Conservation (phyloP, 768 basidiomycete species). For the Suillus decipiens region DNA sequence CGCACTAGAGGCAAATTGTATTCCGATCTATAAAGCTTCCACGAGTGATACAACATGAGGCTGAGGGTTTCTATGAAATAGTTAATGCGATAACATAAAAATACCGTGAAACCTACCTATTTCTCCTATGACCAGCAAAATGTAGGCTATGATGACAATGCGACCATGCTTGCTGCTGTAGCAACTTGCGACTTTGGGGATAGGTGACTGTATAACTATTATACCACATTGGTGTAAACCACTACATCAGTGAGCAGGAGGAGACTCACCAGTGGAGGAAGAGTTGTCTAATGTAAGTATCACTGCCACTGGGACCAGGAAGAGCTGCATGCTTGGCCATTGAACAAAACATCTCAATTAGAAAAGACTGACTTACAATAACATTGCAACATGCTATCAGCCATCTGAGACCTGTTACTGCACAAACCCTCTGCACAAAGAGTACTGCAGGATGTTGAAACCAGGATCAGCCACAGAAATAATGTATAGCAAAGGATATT, state of each 20-base stretch:
- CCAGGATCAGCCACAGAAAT: neutral
- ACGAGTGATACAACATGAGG: neutral
- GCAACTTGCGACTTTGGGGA: neutral
- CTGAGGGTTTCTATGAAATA: neutral
- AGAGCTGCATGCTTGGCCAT: neutral
- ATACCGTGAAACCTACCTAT: neutral
- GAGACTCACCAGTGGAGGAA: neutral
- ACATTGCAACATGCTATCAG: neutral
- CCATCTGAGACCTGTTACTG: too few species aligned
- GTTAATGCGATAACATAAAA: neutral
- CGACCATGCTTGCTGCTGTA: neutral
- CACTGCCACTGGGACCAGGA: neutral
- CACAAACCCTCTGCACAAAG: neutral
- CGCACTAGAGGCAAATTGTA: neutral
- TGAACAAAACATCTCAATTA: neutral
- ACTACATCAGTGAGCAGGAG: neutral
- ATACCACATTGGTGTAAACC: neutral
- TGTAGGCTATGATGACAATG: neutral
- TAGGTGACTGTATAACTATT: neutral
- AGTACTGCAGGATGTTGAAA: neutral
- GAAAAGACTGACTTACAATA: neutral
- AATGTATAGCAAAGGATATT: neutral
- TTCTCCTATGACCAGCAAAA: neutral
- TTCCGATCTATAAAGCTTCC: neutral
- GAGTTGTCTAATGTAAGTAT: neutral